These are phyloP conservation scores for Botryotinia calthae DNA, from an alignment of 2,329 filamentous ascomycete species.

Conservation along the genomic window DNA sequence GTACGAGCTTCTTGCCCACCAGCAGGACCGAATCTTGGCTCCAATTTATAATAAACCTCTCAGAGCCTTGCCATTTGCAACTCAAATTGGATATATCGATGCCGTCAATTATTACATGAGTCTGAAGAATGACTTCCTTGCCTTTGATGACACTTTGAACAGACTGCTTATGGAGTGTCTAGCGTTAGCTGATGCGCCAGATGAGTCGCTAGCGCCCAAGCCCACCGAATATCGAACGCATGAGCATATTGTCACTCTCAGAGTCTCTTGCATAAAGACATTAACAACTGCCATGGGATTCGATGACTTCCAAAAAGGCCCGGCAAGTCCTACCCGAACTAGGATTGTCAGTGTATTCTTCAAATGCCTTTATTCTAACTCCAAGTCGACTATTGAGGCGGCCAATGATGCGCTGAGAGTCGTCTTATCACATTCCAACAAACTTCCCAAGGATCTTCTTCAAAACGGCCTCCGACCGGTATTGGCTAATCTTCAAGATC, in stretches of 20 bases:
- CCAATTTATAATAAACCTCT: slow-evolving; percentile 96
- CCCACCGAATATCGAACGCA: slow-evolving; percentile 93
- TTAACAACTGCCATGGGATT: slow-evolving; percentile 91
- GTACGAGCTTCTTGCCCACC: slow-evolving; percentile 83
- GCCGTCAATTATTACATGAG: slow-evolving; percentile 94
- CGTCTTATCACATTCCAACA: slow-evolving; percentile 83
- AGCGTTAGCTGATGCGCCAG: slow-evolving; percentile 88
- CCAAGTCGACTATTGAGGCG: slow-evolving; percentile 86
- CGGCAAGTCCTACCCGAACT: slow-evolving; percentile 62
- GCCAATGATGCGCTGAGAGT: slow-evolving; percentile 88
- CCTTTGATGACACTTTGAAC: slow-evolving; percentile 89
- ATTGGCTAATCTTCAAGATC: slow-evolving; percentile 93
- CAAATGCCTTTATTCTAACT: slow-evolving; percentile 93
- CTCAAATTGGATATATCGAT: slow-evolving; percentile 97
- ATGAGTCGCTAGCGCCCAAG: slow-evolving; percentile 89
- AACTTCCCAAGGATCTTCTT: slow-evolving; percentile 90
- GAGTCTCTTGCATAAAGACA: slow-evolving; percentile 90
- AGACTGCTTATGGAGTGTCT: slow-evolving; percentile 90
- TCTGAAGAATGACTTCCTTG: slow-evolving; percentile 82
- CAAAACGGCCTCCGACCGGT: slow-evolving; percentile 93
- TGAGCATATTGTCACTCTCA: slow-evolving; percentile 84
- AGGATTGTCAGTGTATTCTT: slow-evolving; percentile 95
- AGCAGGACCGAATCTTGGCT: slow-evolving; percentile 83
- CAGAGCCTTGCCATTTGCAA: slow-evolving; percentile 85
- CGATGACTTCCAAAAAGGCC: slow-evolving; percentile 80